Conservation (phyloP, 1,284 basidiomycete genomes). For the Marasmius tenuissimus region DNA sequence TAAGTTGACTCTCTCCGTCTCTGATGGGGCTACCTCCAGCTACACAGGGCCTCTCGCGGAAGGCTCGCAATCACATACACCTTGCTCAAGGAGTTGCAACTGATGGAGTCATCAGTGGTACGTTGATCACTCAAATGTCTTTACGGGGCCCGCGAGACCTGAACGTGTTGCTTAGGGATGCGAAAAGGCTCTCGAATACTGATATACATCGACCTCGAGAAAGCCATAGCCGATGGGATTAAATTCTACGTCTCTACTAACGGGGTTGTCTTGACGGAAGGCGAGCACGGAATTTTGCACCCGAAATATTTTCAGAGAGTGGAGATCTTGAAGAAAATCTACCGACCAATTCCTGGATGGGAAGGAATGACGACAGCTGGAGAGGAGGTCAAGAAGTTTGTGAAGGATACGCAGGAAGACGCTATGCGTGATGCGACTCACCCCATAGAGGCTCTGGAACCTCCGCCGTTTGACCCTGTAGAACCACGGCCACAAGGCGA, state of each 20-base stretch:
- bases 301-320: slow-evolving; percentile 59
- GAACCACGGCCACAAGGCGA: too few relatives aligned
- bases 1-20: slow-evolving; percentile 1
- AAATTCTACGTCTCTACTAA: slow-evolving; percentile 63
- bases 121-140: slow-evolving; percentile 12
- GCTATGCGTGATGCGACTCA: too few relatives aligned
- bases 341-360: slow-evolving; percentile 4
- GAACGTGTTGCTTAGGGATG: slow-evolving; percentile 48
- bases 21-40: slow-evolving; percentile 29
- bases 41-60: slow-evolving; percentile 59
- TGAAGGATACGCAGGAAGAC: neutral
- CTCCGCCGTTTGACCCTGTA: too few relatives aligned
- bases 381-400: neutral
- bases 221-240: slow-evolving; percentile 60
- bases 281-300: slow-evolving; percentile 47
- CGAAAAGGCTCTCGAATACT: slow-evolving; percentile 58
- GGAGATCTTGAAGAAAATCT: slow-evolving; percentile 22
- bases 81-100: slow-evolving; percentile 55
- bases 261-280: slow-evolving; percentile 70
- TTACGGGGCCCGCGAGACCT: neutral
- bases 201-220: slow-evolving; percentile 63
- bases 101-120: slow-evolving; percentile 61
- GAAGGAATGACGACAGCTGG: neutral
- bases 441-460: too few relatives aligned
- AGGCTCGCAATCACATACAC: slow-evolving; percentile 74